These are phyloP conservation scores for Solanum lignicaule DNA, from an alignment of 257 asterid genomes.

Conservation along the genomic window DNA sequence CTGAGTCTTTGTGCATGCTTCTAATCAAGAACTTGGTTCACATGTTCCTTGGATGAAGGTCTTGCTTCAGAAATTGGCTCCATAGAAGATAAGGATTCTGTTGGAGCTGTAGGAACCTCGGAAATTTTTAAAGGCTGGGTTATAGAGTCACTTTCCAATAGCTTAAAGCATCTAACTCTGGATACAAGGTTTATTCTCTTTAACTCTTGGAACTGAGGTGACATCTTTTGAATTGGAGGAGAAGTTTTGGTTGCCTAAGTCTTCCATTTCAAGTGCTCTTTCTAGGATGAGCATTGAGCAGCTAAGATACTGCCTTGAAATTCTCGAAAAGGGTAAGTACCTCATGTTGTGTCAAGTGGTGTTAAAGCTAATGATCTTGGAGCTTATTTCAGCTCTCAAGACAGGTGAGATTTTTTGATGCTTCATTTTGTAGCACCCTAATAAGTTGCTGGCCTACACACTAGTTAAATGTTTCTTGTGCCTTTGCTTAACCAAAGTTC, in stretches of 20 bases:
- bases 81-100: constrained; percentile 56
- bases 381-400: constrained; percentile 56
- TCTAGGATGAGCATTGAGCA: constrained; percentile 72
- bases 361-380: constrained; percentile 74
- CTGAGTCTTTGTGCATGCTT: constrained; percentile 60
- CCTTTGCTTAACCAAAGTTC: not conserved
- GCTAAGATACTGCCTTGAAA: constrained; percentile 58
- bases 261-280: constrained; percentile 54
- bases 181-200: constrained; percentile 71
- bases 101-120: constrained; percentile 35
- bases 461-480: not conserved
- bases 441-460: not conserved
- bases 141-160: constrained; percentile 66
- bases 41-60: constrained; percentile 80
- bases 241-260: constrained; percentile 80
- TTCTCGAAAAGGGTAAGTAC: constrained; percentile 64
- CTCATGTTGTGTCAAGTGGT: constrained; percentile 37
- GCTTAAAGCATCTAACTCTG: constrained; percentile 57
- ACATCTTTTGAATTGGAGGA: constrained; percentile 84
- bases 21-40: constrained; percentile 50
- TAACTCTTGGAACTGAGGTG: constrained; percentile 89
- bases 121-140: constrained; percentile 76
- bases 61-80: constrained; percentile 74
- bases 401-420: constrained; percentile 39
- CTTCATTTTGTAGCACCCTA: not conserved